Evolutionary conservation across 2,329 filamentous ascomycete genomes (phyloP).

Genomic region (Hirsutella minnesotensis): DNA sequence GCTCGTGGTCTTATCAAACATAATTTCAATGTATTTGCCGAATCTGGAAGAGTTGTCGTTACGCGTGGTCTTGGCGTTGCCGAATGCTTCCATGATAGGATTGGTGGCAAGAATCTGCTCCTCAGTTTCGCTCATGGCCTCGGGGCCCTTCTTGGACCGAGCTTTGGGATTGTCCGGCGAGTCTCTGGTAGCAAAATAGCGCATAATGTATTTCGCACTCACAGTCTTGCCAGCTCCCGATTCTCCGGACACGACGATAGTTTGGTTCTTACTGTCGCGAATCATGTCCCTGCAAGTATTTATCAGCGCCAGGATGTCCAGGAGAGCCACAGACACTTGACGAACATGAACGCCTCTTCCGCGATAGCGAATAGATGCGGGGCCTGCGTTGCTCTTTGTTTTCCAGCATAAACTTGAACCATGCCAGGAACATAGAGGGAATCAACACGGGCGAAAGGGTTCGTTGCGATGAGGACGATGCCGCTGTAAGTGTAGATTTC

Average conservation of each 20-base stretch:
- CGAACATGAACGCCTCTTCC: constrained; percentile 94
- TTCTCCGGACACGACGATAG: constrained; percentile 97
- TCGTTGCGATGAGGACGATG: constrained; percentile 96
- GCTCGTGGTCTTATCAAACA: constrained; percentile 91
- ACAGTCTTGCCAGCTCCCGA: constrained; percentile 98
- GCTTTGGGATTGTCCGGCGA: constrained; percentile 77
- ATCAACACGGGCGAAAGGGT: constrained; percentile 94
- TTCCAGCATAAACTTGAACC: constrained; percentile 99
- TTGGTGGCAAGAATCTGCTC: constrained; percentile 97
- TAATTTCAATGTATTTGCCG: constrained; percentile 99
- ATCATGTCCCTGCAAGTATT: constrained; percentile 68
- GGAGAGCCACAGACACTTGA: constrained; percentile 5
- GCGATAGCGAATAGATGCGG: constrained; percentile 98
- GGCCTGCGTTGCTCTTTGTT: constrained; percentile 89
- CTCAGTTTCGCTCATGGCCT: constrained; percentile 91
- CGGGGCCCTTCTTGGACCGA: constrained; percentile 61
- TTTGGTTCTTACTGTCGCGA: constrained; percentile 91
- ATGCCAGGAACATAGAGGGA: constrained; percentile 97
- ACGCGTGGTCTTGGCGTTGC: constrained; percentile 97
- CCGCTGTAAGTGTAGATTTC: constrained; percentile 99
- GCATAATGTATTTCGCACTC: constrained; percentile 99
- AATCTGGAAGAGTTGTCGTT: constrained; percentile 99
- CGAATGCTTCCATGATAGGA: constrained; percentile 99
- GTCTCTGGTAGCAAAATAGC: constrained; percentile 97
- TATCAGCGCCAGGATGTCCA: constrained; percentile 23